phyloP scores from a whole-genome alignment of 148 eudicot genomes.

The Salicornia ramosissima region DNA sequence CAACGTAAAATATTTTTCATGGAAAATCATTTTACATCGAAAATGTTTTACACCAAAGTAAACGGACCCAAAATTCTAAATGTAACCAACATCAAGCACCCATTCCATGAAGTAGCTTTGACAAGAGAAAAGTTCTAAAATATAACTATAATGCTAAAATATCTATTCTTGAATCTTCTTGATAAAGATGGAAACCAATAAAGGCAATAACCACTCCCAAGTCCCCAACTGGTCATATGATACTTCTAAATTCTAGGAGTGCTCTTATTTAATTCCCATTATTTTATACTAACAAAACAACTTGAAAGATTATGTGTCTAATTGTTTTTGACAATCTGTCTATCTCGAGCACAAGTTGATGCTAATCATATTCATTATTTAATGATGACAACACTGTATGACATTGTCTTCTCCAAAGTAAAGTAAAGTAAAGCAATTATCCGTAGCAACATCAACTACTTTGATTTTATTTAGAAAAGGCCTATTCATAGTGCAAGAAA shows the following conservation, averaged over 20 bases:
- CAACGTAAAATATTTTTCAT: too few relatives aligned
- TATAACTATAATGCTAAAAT: conserved; percentile 1
- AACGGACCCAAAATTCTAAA: too few relatives aligned
- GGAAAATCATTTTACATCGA: too few relatives aligned
- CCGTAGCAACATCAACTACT: background rate
- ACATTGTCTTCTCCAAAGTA: too few relatives aligned
- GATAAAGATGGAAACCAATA: conserved; percentile 11
- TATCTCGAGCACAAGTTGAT: conserved; percentile 10
- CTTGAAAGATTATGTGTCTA: background rate
- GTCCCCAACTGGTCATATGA: background rate
- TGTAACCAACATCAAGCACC: too few relatives aligned
- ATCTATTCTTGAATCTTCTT: conserved; percentile 17
- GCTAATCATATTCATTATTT: background rate
- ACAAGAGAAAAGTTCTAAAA: conserved; percentile 11
- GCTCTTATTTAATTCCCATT: background rate
- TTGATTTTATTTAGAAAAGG: background rate
- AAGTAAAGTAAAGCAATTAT: too few relatives aligned
- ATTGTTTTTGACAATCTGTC: background rate
- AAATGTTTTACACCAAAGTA: too few relatives aligned
- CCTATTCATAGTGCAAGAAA: background rate
- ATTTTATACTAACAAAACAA: conserved; percentile 5
- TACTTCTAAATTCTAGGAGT: background rate
- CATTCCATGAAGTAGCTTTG: too few relatives aligned
- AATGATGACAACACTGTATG: background rate
- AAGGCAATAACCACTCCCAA: too few relatives aligned